Conservation (phyloP, 768 basidiomycete species). For the Paxillus involutus region DNA sequence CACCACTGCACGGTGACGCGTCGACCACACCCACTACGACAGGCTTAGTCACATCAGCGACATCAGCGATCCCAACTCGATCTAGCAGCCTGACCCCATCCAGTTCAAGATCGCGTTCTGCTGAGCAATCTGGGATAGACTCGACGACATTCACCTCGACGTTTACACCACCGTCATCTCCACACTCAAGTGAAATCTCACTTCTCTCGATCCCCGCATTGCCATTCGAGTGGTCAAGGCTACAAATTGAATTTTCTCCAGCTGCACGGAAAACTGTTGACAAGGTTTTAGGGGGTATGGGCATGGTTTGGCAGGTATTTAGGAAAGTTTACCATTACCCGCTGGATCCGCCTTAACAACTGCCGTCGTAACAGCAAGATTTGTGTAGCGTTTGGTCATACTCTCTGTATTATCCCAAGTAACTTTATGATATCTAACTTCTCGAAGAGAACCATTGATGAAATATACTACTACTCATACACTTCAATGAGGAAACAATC, state of each 20-base stretch:
- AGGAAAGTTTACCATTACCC: conserved; percentile 35
- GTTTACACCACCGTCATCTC: conserved; percentile 14
- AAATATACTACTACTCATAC: background rate
- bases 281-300: conserved; percentile 25
- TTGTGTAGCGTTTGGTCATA: conserved; percentile 2
- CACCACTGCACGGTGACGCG: background rate
- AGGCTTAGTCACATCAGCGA: conserved; percentile 1
- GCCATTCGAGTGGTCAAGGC: conserved; percentile 30
- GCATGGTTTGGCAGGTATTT: conserved; percentile 29
- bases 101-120: conserved; percentile 1
- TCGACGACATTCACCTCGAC: conserved; percentile 6
- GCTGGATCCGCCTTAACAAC: conserved; percentile 31
- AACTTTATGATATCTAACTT: no score
- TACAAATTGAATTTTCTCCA: conserved; percentile 26
- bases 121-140: conserved; percentile 14
- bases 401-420: background rate
- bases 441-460: no score
- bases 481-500: background rate
- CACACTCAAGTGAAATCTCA: conserved; percentile 15
- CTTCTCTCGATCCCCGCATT: conserved; percentile 16
- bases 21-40: conserved; percentile 4
- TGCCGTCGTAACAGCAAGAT: background rate
- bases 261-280: conserved; percentile 22
- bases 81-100: background rate
- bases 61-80: conserved; percentile 7